Evolutionary conservation across 2,329 filamentous ascomycete genomes (phyloP), one percentile per base, ranked within the genome.

Genomic region (Harringtonia lauricola): DNA sequence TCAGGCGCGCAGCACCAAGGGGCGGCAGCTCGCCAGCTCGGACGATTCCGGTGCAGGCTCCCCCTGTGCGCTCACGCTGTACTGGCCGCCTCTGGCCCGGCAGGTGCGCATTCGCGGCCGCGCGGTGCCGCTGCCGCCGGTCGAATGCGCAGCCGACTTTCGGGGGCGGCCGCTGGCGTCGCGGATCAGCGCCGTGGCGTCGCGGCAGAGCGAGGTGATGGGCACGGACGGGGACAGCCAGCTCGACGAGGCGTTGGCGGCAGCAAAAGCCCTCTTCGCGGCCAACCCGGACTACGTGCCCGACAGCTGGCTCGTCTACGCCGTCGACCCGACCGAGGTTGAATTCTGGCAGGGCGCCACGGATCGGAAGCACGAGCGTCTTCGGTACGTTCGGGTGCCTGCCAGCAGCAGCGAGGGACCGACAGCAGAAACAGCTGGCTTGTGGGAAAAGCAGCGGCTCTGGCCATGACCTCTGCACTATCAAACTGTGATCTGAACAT

Each of bases 271-370:
- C 29, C 42, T 45, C 6, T 15, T 49, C 4, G 29, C 42, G 9
- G 8, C 14, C n/a, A 22, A 49, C 18, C 45, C 45, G 7, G 45
- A 41, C n/a, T 47, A 49, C 29, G 47, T 41, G 4, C 24, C 39
- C n/a, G 26, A 44, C 8, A 31, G 37, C 10, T 50, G 49, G 49
- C 26, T 42, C 21, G 44, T 50, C 12, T 49, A 45, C n/a, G 47
- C 47, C 30, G 49, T 50, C 19, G 29, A 21, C 4, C 42, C 47
- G 15, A 36, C 33, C 14, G 41, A 38, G 9, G 49, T 47, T 4
- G 49, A 50, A 29, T 50, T 50, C 29, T 50, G 49, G 49, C 49
- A 50, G 34, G 49, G 49, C 8, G 42, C 44, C 7, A 39, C 30
- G 17, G 42, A 49, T 33, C 44, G 49, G 13, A 36, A 47, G 15